These are phyloP conservation scores for Bretschneidera sinensis DNA, from an alignment of 345 rosid genomes.

Conservation along the genomic window DNA sequence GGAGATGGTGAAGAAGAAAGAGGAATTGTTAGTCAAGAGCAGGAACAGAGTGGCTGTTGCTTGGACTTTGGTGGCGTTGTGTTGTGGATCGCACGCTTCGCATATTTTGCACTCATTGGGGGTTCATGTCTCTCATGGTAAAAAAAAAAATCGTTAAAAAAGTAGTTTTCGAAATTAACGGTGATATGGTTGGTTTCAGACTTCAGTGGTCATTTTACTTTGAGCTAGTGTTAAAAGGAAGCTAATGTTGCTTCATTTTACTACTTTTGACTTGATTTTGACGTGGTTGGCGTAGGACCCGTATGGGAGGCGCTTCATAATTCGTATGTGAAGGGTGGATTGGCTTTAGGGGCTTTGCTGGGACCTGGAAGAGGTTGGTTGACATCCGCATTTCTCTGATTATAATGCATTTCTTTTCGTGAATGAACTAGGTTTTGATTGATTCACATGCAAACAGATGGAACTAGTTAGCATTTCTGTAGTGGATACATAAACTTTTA, in stretches of 20 bases:
- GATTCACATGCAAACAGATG: not conserved
- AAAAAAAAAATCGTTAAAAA: not conserved
- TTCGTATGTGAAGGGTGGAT: slow-evolving; percentile 77
- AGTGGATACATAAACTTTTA: no score
- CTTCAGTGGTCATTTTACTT: not conserved
- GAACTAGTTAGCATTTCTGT: no score
- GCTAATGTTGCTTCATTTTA: not conserved
- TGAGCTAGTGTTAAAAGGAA: not conserved
- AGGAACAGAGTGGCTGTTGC: slow-evolving; percentile 86
- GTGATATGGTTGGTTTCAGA: not conserved
- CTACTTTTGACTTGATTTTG: slow-evolving; percentile 12
- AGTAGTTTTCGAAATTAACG: not conserved
- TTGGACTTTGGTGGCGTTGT: slow-evolving; percentile 91
- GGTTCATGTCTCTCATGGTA: slow-evolving; percentile 83
- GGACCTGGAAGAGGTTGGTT: slow-evolving; percentile 95
- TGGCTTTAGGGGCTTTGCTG: slow-evolving; percentile 71
- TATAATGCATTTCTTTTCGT: not conserved
- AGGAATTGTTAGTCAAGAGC: slow-evolving; percentile 65
- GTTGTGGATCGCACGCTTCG: slow-evolving; percentile 90
- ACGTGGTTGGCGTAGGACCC: slow-evolving; percentile 42
- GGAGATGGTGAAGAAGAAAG: slow-evolving; percentile 71
- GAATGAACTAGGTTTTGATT: not conserved
- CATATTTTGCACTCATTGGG: slow-evolving; percentile 86
- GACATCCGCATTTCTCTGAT: not conserved
- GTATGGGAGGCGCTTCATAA: slow-evolving; percentile 76